Base-by-base conservation (phyloP, 805 yeast species). In the Tanozyma kutaoensis region DNA sequence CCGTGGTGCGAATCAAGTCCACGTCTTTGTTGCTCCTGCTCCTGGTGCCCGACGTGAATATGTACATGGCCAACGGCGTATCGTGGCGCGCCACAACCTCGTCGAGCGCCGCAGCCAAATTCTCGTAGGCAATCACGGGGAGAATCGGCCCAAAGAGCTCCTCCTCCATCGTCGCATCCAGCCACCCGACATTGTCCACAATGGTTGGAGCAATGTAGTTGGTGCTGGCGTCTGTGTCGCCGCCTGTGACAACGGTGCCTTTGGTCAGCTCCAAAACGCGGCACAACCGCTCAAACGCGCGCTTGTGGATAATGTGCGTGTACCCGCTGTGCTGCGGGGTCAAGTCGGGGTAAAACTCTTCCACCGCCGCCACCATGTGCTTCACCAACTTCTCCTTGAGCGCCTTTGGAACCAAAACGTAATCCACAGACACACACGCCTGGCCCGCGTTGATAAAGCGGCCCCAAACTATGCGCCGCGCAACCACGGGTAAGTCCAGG, bases 391-490 rank as follows among this genome's bases (percentile, higher is more conserved):
- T 54, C 15, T 57, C 67, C 41, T 74, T 70, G 14, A 73, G 50
- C 3, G 60, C 48, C 30, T 62, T 69, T 31, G 77, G 82, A 12
- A 74, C 77, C 24, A 82, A 42, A 4, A 78, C 54, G 43, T 84
- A 86, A 53, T 88, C 97, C 7, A 86, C 78, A 8, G 93, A 80
- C 22, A 82, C 79, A 58, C 96, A 86, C 2, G 93, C 74, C 55
- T 86, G 97, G 12, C 97, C 97, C 12, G 78, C 69, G 46, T 84
- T 88, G 18, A 69, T 53, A 43, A 76, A 76, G 38, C 76, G 71
- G 12, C 86, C 88, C 80, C 91, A 81, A 1, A 67, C 63, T n/a
- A 82, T 53, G 50, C 96, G 68, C 36, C 64, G 65, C 15, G 84
- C 58, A 24, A 62, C 36, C 2, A 55, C 49, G 8, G 50, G 43